Conservation (phyloP, 148 eudicot genomes). For the Talinum fruticosum region DNA sequence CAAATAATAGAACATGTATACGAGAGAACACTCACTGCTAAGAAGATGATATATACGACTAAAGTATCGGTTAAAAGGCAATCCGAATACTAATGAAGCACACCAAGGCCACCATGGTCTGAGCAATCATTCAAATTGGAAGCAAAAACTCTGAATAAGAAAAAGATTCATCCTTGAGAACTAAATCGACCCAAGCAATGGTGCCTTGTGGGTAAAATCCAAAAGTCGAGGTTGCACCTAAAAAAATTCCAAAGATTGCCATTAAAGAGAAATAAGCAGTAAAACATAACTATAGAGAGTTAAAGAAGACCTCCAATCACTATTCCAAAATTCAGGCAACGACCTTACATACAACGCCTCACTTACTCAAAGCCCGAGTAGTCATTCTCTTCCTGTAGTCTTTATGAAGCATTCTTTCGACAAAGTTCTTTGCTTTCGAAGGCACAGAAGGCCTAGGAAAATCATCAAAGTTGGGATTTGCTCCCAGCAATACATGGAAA, state of each 20-base stretch:
- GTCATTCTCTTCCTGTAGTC: constrained; percentile 69
- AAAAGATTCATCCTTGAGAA: no score
- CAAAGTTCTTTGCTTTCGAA: constrained; percentile 60
- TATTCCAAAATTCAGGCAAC: not conserved
- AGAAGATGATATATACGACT: not conserved
- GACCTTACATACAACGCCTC: no score
- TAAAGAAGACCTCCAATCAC: not conserved
- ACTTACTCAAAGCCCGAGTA: constrained; percentile 59
- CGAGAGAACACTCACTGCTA: not conserved
- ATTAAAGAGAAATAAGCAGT: no score
- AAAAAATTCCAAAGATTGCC: no score
- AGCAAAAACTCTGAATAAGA: no score
- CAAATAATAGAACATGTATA: not conserved
- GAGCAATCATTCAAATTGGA: no score
- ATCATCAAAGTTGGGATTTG: constrained; percentile 62
- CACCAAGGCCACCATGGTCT: constrained; percentile 52
- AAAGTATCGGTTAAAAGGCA: not conserved
- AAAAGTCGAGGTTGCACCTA: no score
- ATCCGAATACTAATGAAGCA: constrained; percentile 34
- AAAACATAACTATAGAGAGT: no score
- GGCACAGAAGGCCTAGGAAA: constrained; percentile 58
- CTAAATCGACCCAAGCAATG: no score
- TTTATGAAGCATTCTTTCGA: constrained; percentile 59
- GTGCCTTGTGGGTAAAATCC: no score
- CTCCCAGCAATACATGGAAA: constrained; percentile 57